Conservation (phyloP, 768 basidiomycete species). For the Clathrus columnatus region DNA sequence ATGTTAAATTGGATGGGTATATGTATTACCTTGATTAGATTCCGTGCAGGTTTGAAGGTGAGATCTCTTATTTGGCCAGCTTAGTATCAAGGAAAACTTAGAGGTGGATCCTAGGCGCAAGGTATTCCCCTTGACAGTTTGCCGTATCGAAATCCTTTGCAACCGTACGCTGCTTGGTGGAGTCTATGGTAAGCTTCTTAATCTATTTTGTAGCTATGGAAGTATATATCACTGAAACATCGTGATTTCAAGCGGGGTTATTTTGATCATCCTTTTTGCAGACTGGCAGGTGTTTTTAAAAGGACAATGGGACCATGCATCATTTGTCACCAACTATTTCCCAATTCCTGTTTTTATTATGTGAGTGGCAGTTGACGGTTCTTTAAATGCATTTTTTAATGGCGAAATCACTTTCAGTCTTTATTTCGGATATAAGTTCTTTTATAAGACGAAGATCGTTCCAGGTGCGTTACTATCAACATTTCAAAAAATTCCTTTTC, state of each 20-base stretch:
- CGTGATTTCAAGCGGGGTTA: conserved; percentile 25
- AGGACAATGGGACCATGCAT: conserved; percentile 44
- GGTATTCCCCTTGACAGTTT: conserved; percentile 62
- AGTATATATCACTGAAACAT: conserved; percentile 28
- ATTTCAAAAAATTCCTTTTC: neutral
- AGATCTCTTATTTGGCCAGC: conserved; percentile 14
- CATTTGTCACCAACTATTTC: conserved; percentile 78
- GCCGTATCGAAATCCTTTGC: conserved; percentile 49
- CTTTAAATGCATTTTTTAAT: neutral
- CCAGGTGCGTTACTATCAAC: neutral
- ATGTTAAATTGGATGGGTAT: conserved; percentile 81
- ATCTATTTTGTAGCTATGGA: neutral
- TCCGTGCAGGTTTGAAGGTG: conserved; percentile 36
- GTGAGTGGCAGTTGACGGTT: neutral
- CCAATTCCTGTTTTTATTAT: conserved; percentile 25
- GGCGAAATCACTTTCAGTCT: neutral
- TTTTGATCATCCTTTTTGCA: conserved; percentile 14
- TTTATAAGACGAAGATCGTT: neutral
- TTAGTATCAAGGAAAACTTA: neutral
- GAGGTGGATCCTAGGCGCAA: conserved; percentile 48
- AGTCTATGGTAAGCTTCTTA: conserved; percentile 19
- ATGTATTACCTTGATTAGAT: conserved; percentile 67
- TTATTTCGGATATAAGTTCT: neutral
- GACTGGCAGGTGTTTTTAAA: conserved; percentile 37
- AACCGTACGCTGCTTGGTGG: conserved; percentile 5